Base-by-base conservation (phyloP, 2,329 filamentous ascomycete genomes). In the Fusarium sp. region DNA sequence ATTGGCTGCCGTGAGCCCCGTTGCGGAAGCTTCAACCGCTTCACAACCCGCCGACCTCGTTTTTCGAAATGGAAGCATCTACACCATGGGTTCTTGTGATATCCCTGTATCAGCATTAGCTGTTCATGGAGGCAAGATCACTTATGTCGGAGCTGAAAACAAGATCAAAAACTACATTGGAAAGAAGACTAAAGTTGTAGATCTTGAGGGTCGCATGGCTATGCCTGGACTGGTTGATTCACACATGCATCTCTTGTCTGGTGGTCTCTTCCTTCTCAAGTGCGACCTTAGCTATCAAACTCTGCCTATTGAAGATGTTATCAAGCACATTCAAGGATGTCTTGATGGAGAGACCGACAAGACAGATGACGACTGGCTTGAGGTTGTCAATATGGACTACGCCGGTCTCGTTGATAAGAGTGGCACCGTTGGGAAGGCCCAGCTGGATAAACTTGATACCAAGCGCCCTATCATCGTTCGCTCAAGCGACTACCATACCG, bases 211-310 rank as follows among this genome's bases (percentile, higher is more conserved):
- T 13, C 75, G 73, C 37, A 79, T 79, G 78, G 77, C 75, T n/a
- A 79, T 79, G 78, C 78, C 78, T 5, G 78, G 78, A 8, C 70
- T 79, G 42, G 67, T 79, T 13, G 78, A 79, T 14, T 77, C 78
- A 1, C 78, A 79, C 56, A 79, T 79, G 76, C 78, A 79, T 37
- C 37, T 77, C 20, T 24, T 77, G 0, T 74, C 73, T 0, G 78
- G 78, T 6, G 78, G 78, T 4, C 63, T 69, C 6, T 74, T 63
- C 54, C 72, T 79, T 6, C 62, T 79, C 13, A 79, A 79, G 42
- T 79, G 78, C 65, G 70, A 77, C 45, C 64, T 79, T 11, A 79
- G 71, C 66, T 79, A 79, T n/a, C 77, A 79, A 64, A 50, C 78
- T 0, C 64, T 79, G 11, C 20, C 66, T 2, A 62, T 79, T 2